A percentile compares a stretch with the other conserved stretches of the same genome.
phyloP scores from a whole-genome alignment of 2,329 filamentous ascomycete species.

The Fusarium austroafricanum region DNA sequence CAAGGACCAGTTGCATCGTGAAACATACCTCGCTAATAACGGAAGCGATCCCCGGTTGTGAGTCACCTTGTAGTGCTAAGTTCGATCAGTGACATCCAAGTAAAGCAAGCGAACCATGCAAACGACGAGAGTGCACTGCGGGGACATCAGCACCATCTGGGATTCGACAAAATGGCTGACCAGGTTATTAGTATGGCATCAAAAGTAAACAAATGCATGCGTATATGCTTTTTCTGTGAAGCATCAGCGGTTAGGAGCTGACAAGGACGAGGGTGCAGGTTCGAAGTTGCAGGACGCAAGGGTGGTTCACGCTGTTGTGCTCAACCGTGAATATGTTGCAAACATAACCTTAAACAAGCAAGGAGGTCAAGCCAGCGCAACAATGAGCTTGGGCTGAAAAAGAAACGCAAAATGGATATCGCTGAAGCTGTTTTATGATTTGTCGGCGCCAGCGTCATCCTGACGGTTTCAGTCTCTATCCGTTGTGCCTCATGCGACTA shows the following conservation, averaged over 20 bases:
- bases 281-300: slow-evolving; percentile 32
- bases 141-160: slow-evolving; percentile 15
- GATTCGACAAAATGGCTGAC: slow-evolving; percentile 18
- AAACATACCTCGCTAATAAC: slow-evolving; percentile 38
- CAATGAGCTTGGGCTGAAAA: slow-evolving; percentile 13
- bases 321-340: slow-evolving; percentile 44
- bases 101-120: slow-evolving; percentile 30
- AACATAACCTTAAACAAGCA: slow-evolving; percentile 15
- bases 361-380: slow-evolving; percentile 10
- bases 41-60: slow-evolving; percentile 37
- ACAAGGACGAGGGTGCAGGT: slow-evolving; percentile 24
- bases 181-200: neutral
- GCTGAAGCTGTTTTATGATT: slow-evolving; percentile 36
- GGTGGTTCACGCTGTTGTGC: slow-evolving; percentile 41
- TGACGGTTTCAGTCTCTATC: slow-evolving; percentile 18
- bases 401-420: slow-evolving; percentile 29
- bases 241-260: slow-evolving; percentile 12
- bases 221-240: slow-evolving; percentile 1
- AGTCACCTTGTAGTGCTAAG: slow-evolving; percentile 38
- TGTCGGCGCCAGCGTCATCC: slow-evolving; percentile 36
- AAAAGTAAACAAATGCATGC: slow-evolving; percentile 1
- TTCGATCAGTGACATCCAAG: slow-evolving; percentile 8
- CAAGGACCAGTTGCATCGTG: slow-evolving; percentile 29
- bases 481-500: slow-evolving; percentile 21
- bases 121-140: slow-evolving; percentile 27